Evolutionary conservation across 257 asterid genomes (phyloP).

Genomic region (Ocimum tenuiflorum): DNA sequence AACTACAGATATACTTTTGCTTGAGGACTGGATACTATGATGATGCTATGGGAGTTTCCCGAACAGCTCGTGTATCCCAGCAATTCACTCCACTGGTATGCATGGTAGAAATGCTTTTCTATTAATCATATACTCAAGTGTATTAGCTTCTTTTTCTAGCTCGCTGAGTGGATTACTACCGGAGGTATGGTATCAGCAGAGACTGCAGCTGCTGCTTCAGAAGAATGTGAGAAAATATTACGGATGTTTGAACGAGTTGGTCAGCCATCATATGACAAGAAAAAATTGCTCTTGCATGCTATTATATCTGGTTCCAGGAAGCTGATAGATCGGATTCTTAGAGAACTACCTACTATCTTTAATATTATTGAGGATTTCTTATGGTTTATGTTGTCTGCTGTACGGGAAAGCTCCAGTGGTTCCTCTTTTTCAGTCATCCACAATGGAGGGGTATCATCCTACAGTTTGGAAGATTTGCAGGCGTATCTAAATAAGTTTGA

Average conservation of each 20-base stretch:
- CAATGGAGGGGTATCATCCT: slow-evolving; percentile 60
- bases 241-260: slow-evolving; percentile 86
- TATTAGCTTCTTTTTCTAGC: slow-evolving; percentile 41
- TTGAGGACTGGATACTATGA: slow-evolving; percentile 94
- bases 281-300: slow-evolving; percentile 74
- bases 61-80: slow-evolving; percentile 68
- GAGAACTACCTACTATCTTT: slow-evolving; percentile 89
- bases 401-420: slow-evolving; percentile 57
- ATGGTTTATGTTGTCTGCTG: slow-evolving; percentile 89
- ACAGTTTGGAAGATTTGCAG: slow-evolving; percentile 85
- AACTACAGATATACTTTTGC: slow-evolving; percentile 82
- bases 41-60: slow-evolving; percentile 88
- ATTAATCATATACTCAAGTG: slow-evolving; percentile 4
- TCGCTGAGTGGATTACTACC: slow-evolving; percentile 79
- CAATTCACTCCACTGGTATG: slow-evolving; percentile 85
- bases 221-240: slow-evolving; percentile 85
- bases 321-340: slow-evolving; percentile 71
- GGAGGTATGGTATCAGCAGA: slow-evolving; percentile 84
- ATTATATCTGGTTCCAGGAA: slow-evolving; percentile 85
- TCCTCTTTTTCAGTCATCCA: slow-evolving; percentile 54
- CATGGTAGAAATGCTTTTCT: slow-evolving; percentile 5
- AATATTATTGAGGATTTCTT: slow-evolving; percentile 93
- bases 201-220: slow-evolving; percentile 79
- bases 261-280: slow-evolving; percentile 84
- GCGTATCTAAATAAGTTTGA: slow-evolving; percentile 82